Evolutionary conservation across 164 flowering plant genomes (phyloP), one percentile per base, ranked within the genome.

Genomic region (Nymphaea thermarum): DNA sequence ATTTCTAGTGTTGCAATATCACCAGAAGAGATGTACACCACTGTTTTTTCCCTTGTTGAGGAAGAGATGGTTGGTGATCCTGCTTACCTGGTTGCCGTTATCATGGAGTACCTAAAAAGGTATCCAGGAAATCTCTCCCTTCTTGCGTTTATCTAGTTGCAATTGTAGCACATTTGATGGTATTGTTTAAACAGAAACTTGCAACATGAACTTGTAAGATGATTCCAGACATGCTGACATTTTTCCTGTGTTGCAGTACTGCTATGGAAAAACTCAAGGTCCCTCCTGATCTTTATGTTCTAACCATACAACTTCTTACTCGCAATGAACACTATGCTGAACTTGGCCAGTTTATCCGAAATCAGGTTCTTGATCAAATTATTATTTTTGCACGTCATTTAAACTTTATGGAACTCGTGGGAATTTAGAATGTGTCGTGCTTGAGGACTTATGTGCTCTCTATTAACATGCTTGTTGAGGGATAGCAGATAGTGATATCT

Each of bases 51-150:
- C 79, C 81, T 83, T 55, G 85, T 85, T 44, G 96, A 95, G 80
- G 99, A 90, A 75, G 94, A 88, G 83, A 84, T 92, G 89, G 72
- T 81, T 0, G 95, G 87, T 64, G 94, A 95, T 69, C 83, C 91
- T 68, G 76, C 88, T 68, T 92, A 95, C 77, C 82, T 95, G 78
- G 77, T 85, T 71, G 79, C 93, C 45, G 75, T 91, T 65, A 82
- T 91, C 68, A 72, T 87, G 60, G 96, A 91, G 81, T 91, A 90
- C 79, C 83, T 94, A 44, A 86, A 89, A 66, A 88, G 99, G 99
- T 93, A 84, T 45, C 7, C 53, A 45, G 11, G 53, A 45, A 5
- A 45, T 45, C 36, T 25, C 36, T 45, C 53, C 11, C 11, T 45
- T 45, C 7, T 45, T 45, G 53, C 2, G 11, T 45, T 45, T 5